Conservation (phyloP, 768 basidiomycete genomes). For the Strobilomyces echinocephalus region DNA sequence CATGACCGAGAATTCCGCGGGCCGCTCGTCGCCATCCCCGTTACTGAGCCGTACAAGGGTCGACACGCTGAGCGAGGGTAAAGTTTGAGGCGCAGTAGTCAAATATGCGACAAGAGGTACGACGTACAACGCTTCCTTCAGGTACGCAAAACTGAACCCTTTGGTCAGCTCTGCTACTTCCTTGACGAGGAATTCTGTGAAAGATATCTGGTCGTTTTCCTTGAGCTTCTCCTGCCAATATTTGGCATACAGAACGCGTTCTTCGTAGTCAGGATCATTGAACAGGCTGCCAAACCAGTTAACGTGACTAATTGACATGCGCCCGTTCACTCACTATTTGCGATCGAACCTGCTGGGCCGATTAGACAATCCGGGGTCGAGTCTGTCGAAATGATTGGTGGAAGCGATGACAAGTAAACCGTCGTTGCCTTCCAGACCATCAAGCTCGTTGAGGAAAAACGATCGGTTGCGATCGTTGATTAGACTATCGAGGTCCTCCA, state of each 20-base stretch:
- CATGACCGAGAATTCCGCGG: constrained; percentile 43
- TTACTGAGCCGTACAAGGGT: constrained; percentile 62
- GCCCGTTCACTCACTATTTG: constrained; percentile 58
- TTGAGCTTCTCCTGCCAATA: constrained; percentile 82
- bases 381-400: constrained; percentile 78
- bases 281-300: constrained; percentile 48
- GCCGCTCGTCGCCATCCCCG: constrained; percentile 43
- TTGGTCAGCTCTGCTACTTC: constrained; percentile 57
- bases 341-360: constrained; percentile 84
- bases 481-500: constrained; percentile 73
- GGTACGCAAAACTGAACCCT: constrained; percentile 79
- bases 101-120: not conserved
- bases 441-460: constrained; percentile 85
- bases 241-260: constrained; percentile 60
- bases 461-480: constrained; percentile 76
- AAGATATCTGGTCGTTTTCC: constrained; percentile 55
- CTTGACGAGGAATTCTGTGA: constrained; percentile 60
- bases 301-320: not conserved
- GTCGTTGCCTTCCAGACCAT: constrained; percentile 75
- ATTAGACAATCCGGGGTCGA: constrained; percentile 71
- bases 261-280: constrained; percentile 61
- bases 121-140: constrained; percentile 85
- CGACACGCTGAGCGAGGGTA: constrained; percentile 50
- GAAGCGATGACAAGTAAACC: constrained; percentile 74
- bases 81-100: not conserved